A percentile compares a stretch with the other conserved stretches of the same genome.
These are phyloP conservation scores for Rhododendron henanense DNA, from an alignment of 148 eudicot species.

Conservation along the genomic window DNA sequence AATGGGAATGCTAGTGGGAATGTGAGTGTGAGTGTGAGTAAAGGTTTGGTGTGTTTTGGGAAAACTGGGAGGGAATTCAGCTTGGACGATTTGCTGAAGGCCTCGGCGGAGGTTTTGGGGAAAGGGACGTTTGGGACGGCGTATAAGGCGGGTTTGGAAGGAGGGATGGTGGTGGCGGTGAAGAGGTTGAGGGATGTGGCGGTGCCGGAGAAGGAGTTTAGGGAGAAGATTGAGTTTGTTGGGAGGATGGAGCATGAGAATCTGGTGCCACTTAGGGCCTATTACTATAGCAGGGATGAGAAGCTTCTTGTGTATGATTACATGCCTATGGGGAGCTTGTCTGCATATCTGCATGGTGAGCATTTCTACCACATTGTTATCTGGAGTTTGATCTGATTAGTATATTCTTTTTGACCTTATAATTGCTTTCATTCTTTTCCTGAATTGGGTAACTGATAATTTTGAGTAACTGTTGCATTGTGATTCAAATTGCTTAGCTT, in stretches of 20 bases:
- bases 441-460: background rate
- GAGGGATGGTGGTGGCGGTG: constrained; percentile 60
- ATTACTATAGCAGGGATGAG: constrained; percentile 67
- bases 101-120: constrained; percentile 96
- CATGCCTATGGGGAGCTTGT: constrained; percentile 88
- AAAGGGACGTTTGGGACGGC: constrained; percentile 93
- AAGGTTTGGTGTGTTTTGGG: constrained; percentile 59
- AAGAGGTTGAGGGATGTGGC: constrained; percentile 81
- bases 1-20: background rate
- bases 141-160: constrained; percentile 74
- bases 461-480: background rate
- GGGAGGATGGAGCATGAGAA: constrained; percentile 76
- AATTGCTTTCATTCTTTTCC: background rate
- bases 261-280: constrained; percentile 73
- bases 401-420: background rate
- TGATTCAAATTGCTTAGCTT: background rate
- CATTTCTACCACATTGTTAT: background rate
- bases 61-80: constrained; percentile 41
- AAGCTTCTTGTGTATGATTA: constrained; percentile 86
- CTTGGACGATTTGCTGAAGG: constrained; percentile 80
- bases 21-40: constrained; percentile 19
- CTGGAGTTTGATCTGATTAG: background rate
- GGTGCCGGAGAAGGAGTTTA: constrained; percentile 58
- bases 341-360: constrained; percentile 92
- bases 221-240: constrained; percentile 64